These are phyloP conservation scores for Fusarium poae DNA, from an alignment of 2,329 filamentous ascomycete genomes.

Conservation along the genomic window DNA sequence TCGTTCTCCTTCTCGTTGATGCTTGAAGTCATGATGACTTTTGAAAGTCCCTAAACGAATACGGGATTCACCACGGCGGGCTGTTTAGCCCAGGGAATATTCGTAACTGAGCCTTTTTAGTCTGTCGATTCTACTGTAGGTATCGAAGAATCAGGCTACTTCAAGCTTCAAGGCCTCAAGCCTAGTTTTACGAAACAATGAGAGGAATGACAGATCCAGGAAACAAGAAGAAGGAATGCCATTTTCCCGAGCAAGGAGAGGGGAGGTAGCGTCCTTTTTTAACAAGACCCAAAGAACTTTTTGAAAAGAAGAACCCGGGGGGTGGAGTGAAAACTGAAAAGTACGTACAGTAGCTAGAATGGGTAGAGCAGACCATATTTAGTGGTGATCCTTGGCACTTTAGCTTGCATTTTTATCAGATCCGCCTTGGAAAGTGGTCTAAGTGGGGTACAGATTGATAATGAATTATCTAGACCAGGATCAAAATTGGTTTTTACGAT, in stretches of 20 bases:
- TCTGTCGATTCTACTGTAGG: conserved; percentile 5
- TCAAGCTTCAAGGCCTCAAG: conserved; percentile 16
- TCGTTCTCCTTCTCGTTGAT: conserved; percentile 37
- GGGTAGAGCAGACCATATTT: conserved; percentile 16
- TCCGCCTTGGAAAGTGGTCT: conserved; percentile 23
- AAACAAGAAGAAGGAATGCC: neutral
- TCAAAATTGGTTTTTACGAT: conserved; percentile 20
- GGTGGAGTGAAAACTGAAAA: conserved; percentile 41
- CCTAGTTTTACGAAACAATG: neutral
- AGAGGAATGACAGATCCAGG: neutral
- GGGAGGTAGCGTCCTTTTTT: conserved; percentile 20
- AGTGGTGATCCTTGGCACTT: conserved; percentile 41
- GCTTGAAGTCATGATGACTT: conserved; percentile 28
- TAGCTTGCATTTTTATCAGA: conserved; percentile 42
- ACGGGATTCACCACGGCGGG: neutral
- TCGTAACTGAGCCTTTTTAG: neutral
- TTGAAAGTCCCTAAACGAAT: neutral
- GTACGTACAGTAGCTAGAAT: conserved; percentile 8
- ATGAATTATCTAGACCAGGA: conserved; percentile 29
- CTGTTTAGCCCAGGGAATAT: conserved; percentile 1
- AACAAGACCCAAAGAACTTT: conserved; percentile 26
- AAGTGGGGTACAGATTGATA: conserved; percentile 40
- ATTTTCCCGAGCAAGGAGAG: conserved; percentile 18
- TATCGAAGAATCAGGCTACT: conserved; percentile 1
- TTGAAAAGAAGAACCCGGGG: conserved; percentile 19